phyloP scores from a whole-genome alignment of 768 basidiomycete genomes.

The Phanerochaete sordida region DNA sequence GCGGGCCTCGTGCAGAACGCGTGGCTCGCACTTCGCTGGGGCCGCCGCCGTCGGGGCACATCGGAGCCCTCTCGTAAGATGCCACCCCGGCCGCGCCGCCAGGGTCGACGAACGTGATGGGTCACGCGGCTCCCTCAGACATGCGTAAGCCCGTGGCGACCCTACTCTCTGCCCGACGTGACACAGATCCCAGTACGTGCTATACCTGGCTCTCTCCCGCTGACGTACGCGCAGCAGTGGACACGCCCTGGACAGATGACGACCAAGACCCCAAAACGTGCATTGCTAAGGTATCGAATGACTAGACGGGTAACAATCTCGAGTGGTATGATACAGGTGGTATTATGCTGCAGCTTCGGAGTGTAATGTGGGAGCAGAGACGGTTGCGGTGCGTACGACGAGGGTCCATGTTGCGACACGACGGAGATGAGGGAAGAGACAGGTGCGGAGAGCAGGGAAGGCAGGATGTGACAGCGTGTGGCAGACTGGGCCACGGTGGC shows the following conservation, averaged over 20 bases:
- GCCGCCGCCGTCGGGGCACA: background rate
- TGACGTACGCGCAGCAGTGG: background rate
- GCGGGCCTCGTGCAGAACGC: slow-evolving; percentile 1
- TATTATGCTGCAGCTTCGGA: slow-evolving; percentile 5
- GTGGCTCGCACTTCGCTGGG: background rate
- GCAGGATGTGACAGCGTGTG: background rate
- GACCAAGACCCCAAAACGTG: slow-evolving; percentile 1
- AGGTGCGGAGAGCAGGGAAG: background rate
- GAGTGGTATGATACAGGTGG: slow-evolving; percentile 14
- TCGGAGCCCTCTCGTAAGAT: background rate
- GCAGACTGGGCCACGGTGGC: background rate
- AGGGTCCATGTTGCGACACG: background rate
- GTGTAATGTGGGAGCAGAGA: background rate
- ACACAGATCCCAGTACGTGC: too few relatives aligned
- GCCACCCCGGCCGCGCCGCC: background rate
- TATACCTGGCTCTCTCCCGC: too few relatives aligned
- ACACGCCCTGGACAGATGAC: background rate
- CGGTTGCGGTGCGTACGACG: background rate
- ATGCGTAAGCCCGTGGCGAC: background rate
- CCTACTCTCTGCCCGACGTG: background rate
- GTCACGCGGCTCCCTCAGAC: slow-evolving; percentile 1
- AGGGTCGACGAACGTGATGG: slow-evolving; percentile 1
- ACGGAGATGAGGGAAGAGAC: background rate
- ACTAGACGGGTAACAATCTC: slow-evolving; percentile 5
- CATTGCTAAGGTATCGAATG: slow-evolving; percentile 1